phyloP scores from a whole-genome alignment of 495 filamentous ascomycete genomes.

The Penicillium cataractarum region DNA sequence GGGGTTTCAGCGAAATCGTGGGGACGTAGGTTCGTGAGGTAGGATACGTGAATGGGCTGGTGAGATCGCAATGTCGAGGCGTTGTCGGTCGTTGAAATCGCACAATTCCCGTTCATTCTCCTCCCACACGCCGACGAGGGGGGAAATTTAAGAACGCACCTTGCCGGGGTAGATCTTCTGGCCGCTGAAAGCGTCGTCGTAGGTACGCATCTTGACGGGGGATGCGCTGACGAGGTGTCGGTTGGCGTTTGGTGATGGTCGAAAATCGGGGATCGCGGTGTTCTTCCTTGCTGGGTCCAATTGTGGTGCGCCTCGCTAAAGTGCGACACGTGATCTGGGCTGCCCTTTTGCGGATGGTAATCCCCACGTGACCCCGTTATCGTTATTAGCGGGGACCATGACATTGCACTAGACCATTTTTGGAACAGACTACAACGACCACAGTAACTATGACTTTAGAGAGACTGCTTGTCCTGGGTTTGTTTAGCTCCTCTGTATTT shows the following conservation, averaged over 20 bases:
- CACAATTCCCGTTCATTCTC: constrained; percentile 22
- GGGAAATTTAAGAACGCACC: constrained; percentile 61
- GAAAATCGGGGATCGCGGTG: constrained; percentile 49
- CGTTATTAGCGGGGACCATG: neutral
- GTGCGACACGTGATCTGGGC: constrained; percentile 45
- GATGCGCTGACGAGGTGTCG: constrained; percentile 54
- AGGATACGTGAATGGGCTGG: neutral
- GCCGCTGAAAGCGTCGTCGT: constrained; percentile 97
- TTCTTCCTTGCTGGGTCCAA: constrained; percentile 43
- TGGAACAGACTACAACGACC: neutral
- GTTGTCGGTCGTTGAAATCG: constrained; percentile 22
- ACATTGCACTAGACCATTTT: constrained; percentile 3
- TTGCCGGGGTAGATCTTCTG: constrained; percentile 99
- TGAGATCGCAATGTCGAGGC: constrained; percentile 15
- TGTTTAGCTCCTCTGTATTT: neutral
- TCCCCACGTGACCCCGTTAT: constrained; percentile 18
- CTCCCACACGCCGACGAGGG: constrained; percentile 27
- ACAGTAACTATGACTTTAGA: no score
- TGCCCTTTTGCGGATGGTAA: constrained; percentile 43
- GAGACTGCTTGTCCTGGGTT: no score
- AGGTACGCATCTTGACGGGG: constrained; percentile 88
- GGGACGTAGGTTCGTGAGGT: constrained; percentile 3
- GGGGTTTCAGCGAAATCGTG: neutral
- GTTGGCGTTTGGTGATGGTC: constrained; percentile 56
- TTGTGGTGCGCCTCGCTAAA: constrained; percentile 59